Base-by-base conservation (phyloP, 2,329 filamentous ascomycete genomes). In the Metarhizium album region DNA sequence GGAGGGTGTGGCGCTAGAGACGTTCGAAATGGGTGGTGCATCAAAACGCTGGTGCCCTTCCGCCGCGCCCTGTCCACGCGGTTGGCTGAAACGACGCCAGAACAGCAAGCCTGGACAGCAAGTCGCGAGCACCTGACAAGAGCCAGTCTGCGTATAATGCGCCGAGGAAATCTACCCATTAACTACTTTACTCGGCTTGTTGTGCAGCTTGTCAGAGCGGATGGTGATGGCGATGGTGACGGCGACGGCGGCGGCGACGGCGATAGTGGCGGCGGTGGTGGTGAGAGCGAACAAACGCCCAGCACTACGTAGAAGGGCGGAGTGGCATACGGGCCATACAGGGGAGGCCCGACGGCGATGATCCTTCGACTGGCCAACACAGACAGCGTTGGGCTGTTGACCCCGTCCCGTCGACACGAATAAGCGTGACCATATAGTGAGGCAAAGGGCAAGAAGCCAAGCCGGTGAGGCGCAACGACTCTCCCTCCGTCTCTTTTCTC, bases 21-120 rank as follows among this genome's bases (percentile, higher is more conserved):
- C 11, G 11, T 29, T 29, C 27, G 11, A 29, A 29, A 2, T 29
- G 11, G 27, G 7, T 22, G 37, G 37, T 40, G 40, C 40, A 14
- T 23, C 40, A 24, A 20, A 8, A 43, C n/a, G 22, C 20, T 23
- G 40, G 40, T 11, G 20, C 40, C 5, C 13, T 31, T 47, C 27
- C 46, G 18, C 46, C 24, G 18, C 7, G 40, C 40, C 40, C 22
- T 16, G 46, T 47, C 46, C 29, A 47, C 18, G 20, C 33, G 45
- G 46, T 37, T 47, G 46, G 31, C 46, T 47, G 46, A 47, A 47
- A 47, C 46, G 46, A 16, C 20, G 29, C 31, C 29, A 47, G 46
- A 24, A 37, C 31, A 46, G 33, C 31, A 37, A 38, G 16, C 40
- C 8, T 16, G 23, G 18, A 23, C 20, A 3, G 16, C 14, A 18